These are phyloP conservation scores for Wolfiporia cocos DNA, from an alignment of 1,284 basidiomycete species.

Conservation along the genomic window DNA sequence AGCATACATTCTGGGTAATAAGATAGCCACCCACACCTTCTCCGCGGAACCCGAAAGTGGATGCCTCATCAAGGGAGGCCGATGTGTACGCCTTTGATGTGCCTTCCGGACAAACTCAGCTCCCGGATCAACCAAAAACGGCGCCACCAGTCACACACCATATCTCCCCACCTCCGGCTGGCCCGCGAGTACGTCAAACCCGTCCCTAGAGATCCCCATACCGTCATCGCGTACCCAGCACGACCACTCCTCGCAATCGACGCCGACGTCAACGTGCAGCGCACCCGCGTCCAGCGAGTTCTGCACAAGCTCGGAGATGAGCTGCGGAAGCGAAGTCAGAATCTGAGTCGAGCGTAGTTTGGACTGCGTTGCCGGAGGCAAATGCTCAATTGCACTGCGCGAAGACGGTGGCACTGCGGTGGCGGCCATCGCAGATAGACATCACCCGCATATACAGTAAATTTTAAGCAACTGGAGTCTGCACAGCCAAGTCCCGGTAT, in stretches of 20 bases:
- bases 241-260: conserved; percentile 66
- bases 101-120: no score
- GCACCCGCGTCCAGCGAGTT: conserved; percentile 77
- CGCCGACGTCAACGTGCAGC: conserved; percentile 52
- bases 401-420: no score
- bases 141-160: conserved; percentile 56
- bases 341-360: conserved; percentile 79
- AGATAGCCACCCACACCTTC: conserved; percentile 66
- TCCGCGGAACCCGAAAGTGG: conserved; percentile 83
- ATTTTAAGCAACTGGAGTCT: no score
- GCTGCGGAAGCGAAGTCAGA: conserved; percentile 71
- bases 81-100: conserved; percentile 67
- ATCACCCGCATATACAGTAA: no score
- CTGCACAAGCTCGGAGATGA: conserved; percentile 80
- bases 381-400: conserved; percentile 26
- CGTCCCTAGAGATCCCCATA: conserved; percentile 57
- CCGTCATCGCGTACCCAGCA: conserved; percentile 86
- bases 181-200: conserved; percentile 48
- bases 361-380: conserved; percentile 49
- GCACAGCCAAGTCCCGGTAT: no score
- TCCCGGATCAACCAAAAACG: no score
- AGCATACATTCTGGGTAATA: background rate
- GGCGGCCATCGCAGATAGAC: no score
- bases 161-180: conserved; percentile 54
- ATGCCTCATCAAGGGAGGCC: conserved; percentile 41